Percentiles rank a stretch among this genome's conserved stretches.
phyloP scores from a whole-genome alignment of 352 stramenopile genomes.

The Bremia lactucae region DNA sequence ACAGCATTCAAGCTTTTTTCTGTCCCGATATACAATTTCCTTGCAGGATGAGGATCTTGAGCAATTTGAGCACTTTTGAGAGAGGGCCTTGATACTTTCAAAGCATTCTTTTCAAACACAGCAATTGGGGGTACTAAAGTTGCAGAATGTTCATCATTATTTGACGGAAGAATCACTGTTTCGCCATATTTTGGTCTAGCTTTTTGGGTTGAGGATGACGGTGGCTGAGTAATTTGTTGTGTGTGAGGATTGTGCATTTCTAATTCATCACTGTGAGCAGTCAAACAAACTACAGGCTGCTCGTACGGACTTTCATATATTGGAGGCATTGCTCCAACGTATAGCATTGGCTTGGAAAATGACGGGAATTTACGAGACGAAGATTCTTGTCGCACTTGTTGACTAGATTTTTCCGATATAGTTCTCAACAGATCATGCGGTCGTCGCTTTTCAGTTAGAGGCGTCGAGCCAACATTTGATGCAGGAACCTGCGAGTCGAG shows the following conservation, averaged over 20 bases:
- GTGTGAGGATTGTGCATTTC: slow-evolving; percentile 1
- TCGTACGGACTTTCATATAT: slow-evolving; percentile 9
- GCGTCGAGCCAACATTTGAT: not conserved
- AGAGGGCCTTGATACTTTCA: not conserved
- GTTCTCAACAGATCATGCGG: not conserved
- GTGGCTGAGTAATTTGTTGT: slow-evolving; percentile 2
- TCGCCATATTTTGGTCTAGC: not conserved
- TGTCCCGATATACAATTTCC: too few species aligned
- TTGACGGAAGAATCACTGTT: not conserved
- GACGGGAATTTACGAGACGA: slow-evolving; percentile 1
- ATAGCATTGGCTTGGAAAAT: slow-evolving; percentile 2
- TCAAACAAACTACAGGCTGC: not conserved
- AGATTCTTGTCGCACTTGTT: not conserved
- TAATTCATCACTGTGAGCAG: not conserved
- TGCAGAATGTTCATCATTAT: not conserved
- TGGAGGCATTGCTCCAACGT: slow-evolving; percentile 8
- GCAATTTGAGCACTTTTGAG: not conserved
- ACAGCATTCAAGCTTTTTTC: not conserved
- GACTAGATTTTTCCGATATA: not conserved
- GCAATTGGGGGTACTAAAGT: not conserved
- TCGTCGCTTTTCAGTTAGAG: slow-evolving; percentile 1
- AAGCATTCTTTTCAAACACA: not conserved
- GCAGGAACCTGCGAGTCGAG: slow-evolving; percentile 3
- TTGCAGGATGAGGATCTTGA: not conserved
- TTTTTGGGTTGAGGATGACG: too few species aligned